Conservation (phyloP, 192 early-diverging fungal genomes). For the Gryganskiella cystojenkinii region DNA sequence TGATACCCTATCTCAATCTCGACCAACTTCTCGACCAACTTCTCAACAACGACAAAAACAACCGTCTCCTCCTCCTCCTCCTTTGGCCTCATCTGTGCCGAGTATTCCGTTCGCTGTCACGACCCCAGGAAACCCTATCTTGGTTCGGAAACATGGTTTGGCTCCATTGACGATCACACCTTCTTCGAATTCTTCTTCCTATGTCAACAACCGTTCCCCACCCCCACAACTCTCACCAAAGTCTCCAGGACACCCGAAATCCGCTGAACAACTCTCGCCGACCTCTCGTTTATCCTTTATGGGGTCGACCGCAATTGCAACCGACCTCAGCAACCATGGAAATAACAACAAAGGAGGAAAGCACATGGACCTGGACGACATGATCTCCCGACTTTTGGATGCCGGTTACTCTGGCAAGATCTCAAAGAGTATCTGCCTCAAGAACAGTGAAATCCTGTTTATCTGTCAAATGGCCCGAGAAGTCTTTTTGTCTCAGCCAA, state of each 20-base stretch:
- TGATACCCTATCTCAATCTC: conserved; percentile 9
- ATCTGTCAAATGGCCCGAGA: conserved; percentile 90
- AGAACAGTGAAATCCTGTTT: conserved; percentile 85
- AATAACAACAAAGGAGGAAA: conserved; percentile 10
- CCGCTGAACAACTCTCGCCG: conserved; percentile 30
- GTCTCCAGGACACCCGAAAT: conserved; percentile 9
- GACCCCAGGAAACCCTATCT: conserved; percentile 45
- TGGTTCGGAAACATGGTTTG: conserved; percentile 29
- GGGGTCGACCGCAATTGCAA: conserved; percentile 4
- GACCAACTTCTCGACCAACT: conserved; percentile 8
- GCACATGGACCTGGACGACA: conserved; percentile 79
- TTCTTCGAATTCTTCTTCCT: neutral
- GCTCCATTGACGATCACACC: conserved; percentile 25
- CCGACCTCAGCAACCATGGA: no score
- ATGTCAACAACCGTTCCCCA: neutral
- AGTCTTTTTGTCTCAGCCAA: conserved; percentile 88
- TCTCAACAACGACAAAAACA: neutral
- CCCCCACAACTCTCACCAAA: conserved; percentile 25
- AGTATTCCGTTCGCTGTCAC: conserved; percentile 48
- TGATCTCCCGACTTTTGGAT: conserved; percentile 87
- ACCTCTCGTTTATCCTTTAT: conserved; percentile 31
- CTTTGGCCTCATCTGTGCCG: conserved; percentile 15
- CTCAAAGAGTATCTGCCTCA: conserved; percentile 82
- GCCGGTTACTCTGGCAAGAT: conserved; percentile 79
- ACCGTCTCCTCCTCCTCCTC: neutral